A percentile compares a stretch with the other conserved stretches of the same genome.
These are phyloP conservation scores for Naganishia sp. DNA, from an alignment of 1,284 basidiomycete genomes.

Conservation along the genomic window DNA sequence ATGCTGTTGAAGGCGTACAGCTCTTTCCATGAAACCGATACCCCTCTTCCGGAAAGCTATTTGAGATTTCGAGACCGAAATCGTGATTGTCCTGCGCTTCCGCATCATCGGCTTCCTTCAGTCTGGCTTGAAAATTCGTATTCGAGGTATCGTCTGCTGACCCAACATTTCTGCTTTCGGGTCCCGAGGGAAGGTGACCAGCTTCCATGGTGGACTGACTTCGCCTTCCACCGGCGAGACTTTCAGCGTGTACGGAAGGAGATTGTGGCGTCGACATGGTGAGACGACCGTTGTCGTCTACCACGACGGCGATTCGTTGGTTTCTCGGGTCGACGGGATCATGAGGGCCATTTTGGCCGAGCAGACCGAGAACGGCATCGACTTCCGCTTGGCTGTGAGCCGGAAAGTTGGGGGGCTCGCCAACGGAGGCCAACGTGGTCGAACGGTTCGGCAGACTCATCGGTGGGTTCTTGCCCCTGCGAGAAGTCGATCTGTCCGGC, in stretches of 20 bases:
- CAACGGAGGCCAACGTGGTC: constrained; percentile 1
- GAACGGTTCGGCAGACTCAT: constrained; percentile 18
- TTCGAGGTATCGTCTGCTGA: background rate
- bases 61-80: constrained; percentile 11
- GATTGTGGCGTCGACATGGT: constrained; percentile 13
- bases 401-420: constrained; percentile 10
- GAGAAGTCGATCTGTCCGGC: constrained; percentile 2
- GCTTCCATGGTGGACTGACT: constrained; percentile 9
- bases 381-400: constrained; percentile 26
- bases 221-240: background rate
- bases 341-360: constrained; percentile 13
- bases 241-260: background rate
- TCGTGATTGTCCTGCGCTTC: constrained; percentile 26
- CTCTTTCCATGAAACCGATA: constrained; percentile 35
- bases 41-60: constrained; percentile 29
- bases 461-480: constrained; percentile 20
- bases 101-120: constrained; percentile 25
- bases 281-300: constrained; percentile 6
- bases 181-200: background rate
- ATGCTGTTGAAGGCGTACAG: constrained; percentile 28
- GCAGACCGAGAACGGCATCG: constrained; percentile 16
- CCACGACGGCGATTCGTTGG: background rate
- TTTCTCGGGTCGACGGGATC: constrained; percentile 2
- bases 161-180: background rate
- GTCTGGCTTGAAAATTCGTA: constrained; percentile 11